Conservation (phyloP, 495 filamentous ascomycete species). For the Physcia stellaris region DNA sequence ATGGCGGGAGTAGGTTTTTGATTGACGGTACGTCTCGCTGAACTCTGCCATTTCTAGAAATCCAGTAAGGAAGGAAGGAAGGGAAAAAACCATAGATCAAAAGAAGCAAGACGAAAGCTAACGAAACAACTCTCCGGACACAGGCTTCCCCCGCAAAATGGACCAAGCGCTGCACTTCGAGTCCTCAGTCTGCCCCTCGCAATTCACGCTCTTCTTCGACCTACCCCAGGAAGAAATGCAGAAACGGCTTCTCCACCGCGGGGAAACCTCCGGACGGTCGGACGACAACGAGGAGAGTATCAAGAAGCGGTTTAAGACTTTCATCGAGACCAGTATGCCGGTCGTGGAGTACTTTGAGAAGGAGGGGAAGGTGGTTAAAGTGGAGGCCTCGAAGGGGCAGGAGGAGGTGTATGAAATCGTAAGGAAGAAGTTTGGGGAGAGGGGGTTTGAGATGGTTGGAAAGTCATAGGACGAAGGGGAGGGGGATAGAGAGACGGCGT, state of each 20-base stretch:
- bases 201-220: slow-evolving; percentile 81
- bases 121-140: neutral
- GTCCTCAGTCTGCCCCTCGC: slow-evolving; percentile 65
- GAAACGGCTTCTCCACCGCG: slow-evolving; percentile 66
- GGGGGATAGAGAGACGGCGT: no score
- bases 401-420: slow-evolving; percentile 67
- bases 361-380: slow-evolving; percentile 63
- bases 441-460: slow-evolving; percentile 11
- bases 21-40: slow-evolving; percentile 50
- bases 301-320: slow-evolving; percentile 86
- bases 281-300: slow-evolving; percentile 95
- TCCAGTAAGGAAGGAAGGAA: no score
- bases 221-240: slow-evolving; percentile 83
- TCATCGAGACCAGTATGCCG: slow-evolving; percentile 92
- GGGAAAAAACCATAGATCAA: neutral
- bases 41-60: neutral
- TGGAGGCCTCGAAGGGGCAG: slow-evolving; percentile 50
- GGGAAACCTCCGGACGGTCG: slow-evolving; percentile 76
- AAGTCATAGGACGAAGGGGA: neutral
- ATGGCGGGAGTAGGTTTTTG: slow-evolving; percentile 46
- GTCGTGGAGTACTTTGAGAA: slow-evolving; percentile 76
- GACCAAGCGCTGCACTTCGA: slow-evolving; percentile 94
- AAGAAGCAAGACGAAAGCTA: neutral
- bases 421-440: slow-evolving; percentile 35
- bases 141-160: slow-evolving; percentile 87